Evolutionary conservation across 1,139 yeast genomes (phyloP), one percentile per base, ranked within the genome.

Genomic region (Debaryomycetaceae sp.): DNA sequence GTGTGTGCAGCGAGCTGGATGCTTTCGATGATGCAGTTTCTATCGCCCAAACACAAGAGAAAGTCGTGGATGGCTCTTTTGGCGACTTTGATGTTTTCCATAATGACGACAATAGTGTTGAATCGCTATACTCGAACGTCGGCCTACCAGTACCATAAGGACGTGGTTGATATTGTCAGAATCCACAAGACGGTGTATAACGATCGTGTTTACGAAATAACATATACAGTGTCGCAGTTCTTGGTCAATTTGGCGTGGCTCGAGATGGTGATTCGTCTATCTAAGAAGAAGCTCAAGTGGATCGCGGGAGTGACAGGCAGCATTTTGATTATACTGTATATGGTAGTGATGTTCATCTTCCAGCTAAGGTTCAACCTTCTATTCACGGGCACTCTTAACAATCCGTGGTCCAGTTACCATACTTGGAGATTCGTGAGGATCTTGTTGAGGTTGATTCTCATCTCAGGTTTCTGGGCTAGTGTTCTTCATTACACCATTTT

Each of bases 1-100:
- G 57, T 69, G 24, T 72, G 77, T 52, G 72, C 75, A 3, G 66
- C 78, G 3, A 62, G 75, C 34, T 80, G 85, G 85, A 75, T 80
- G 80, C 63, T 81, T 35, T 59, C 79, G 40, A 52, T 78, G 23
- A 55, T 80, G 42, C 61, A 78, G 36, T 59, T 69, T 41, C 57
- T 81, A 35, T 71, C 80, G 17, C 75, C 81, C 0, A 66, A 64
- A 17, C 76, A 75, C 50, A 69, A 67, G 46, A 52, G 75, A 13
- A 76, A 80, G 45, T 83, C 85, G 1, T 50, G 66, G 39, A 55
- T 73, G 33, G 62, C 81, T 13, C 75, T 74, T 42, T 39, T 75
- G 9, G 72, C 81, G 4, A 77, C 80, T 14, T 49, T 77, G 5
- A 63, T 76, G 47, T 70, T 68, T 50, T 69, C 81, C 14, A 60